Evolutionary conservation across 371 early-diverging fungal genomes (phyloP).

Genomic region (Dinochytrium kinnereticum): DNA sequence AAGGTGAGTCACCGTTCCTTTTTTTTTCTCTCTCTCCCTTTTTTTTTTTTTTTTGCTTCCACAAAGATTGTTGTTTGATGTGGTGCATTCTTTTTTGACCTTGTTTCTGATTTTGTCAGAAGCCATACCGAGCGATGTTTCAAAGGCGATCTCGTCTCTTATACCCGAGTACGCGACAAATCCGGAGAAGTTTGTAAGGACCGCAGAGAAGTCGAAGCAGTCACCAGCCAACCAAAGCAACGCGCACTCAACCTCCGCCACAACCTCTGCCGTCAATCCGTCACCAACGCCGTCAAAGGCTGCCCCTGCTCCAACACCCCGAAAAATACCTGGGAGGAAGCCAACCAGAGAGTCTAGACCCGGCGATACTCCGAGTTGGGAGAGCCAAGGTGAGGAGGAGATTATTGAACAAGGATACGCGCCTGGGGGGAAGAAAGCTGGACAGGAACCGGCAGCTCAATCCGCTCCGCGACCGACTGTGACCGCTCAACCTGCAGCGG

Average conservation of each 20-base stretch:
- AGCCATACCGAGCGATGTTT: background rate
- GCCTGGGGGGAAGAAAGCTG: background rate
- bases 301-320: background rate
- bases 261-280: background rate
- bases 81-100: too few species aligned
- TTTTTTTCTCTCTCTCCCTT: too few species aligned
- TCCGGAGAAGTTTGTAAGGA: background rate
- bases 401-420: background rate
- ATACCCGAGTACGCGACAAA: conserved; percentile 2
- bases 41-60: too few species aligned
- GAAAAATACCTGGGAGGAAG: background rate
- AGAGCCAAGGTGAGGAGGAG: background rate
- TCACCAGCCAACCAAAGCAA: background rate
- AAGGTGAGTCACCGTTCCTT: too few species aligned
- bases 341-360: background rate
- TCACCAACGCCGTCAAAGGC: background rate
- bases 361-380: background rate
- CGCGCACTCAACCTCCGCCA: background rate
- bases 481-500: background rate
- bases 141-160: background rate
- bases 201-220: background rate
- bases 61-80: background rate
- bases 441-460: too few species aligned
- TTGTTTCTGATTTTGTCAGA: too few species aligned
- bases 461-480: background rate